Conservation (phyloP, 495 filamentous ascomycete species). For the Amniculicola lignicola region DNA sequence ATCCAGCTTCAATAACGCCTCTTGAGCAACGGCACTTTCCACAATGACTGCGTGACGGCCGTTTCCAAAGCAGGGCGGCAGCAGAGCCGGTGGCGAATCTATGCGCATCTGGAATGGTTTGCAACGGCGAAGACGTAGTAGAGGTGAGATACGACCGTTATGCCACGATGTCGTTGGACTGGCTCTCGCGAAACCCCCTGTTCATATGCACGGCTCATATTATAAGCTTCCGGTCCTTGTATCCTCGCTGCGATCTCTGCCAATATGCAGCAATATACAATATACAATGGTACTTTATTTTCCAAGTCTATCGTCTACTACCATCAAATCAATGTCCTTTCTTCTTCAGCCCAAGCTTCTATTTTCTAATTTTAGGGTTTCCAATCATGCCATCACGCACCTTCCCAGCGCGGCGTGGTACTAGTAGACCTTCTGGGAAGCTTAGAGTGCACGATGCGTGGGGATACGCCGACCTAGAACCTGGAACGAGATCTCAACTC, state of each 20-base stretch:
- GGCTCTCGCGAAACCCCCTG: neutral
- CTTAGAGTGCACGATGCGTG: conserved; percentile 8
- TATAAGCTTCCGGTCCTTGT: conserved; percentile 25
- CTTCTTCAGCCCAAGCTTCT: neutral
- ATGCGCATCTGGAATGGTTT: conserved; percentile 14
- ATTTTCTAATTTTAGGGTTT: conserved; percentile 17
- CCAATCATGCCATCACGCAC: conserved; percentile 23
- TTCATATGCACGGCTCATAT: conserved; percentile 26
- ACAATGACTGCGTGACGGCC: neutral
- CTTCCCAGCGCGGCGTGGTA: conserved; percentile 4
- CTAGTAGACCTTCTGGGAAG: neutral
- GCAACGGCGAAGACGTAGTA: neutral
- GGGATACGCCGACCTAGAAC: conserved; percentile 18
- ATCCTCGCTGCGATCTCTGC: conserved; percentile 29
- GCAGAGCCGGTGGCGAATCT: neutral
- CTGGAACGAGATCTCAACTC: conserved; percentile 4
- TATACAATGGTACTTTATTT: conserved; percentile 28
- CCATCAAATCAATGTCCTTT: conserved; percentile 15
- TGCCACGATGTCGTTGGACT: conserved; percentile 12
- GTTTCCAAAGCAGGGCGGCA: neutral
- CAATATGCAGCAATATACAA: conserved; percentile 27
- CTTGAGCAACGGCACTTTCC: too few relatives aligned
- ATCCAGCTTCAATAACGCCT: too few relatives aligned
- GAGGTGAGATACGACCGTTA: conserved; percentile 4
- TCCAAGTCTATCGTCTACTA: conserved; percentile 3